Evolutionary conservation across 163 green algal species (phyloP).

Genomic region (Coccomyxa subellipsoidea): DNA sequence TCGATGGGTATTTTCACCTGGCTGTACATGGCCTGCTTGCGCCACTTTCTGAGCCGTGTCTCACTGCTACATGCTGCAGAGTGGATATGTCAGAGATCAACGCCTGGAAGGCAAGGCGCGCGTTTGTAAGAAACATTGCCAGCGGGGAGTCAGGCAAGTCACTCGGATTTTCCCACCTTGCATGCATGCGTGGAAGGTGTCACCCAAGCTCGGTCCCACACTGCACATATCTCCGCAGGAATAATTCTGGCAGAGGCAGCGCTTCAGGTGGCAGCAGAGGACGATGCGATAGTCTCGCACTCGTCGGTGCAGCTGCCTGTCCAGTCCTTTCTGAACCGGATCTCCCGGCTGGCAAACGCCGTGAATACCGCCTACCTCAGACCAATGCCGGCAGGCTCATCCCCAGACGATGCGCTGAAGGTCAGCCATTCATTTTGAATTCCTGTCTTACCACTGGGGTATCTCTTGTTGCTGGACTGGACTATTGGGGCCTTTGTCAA

Average conservation of each 20-base stretch:
- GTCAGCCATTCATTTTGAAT: not conserved
- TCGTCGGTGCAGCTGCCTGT: constrained; percentile 45
- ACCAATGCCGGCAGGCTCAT: not conserved
- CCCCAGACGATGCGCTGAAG: not conserved
- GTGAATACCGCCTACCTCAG: not conserved
- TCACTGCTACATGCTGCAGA: constrained; percentile 20
- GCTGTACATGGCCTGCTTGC: no score
- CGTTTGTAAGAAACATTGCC: constrained; percentile 32
- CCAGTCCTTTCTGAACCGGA: constrained; percentile 28
- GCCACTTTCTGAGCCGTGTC: no score
- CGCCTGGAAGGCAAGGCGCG: constrained; percentile 31
- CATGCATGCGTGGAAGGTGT: no score
- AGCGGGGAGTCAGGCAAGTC: constrained; percentile 16
- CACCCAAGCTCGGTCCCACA: no score
- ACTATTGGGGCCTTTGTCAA: no score
- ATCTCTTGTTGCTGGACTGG: no score
- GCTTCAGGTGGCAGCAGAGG: constrained; percentile 44
- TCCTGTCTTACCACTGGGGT: no score
- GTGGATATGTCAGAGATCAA: constrained; percentile 39
- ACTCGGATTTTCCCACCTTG: not conserved
- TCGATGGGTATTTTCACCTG: no score
- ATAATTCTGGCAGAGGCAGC: constrained; percentile 44
- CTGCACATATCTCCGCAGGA: no score
- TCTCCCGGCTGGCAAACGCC: constrained; percentile 13
- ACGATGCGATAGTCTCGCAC: constrained; percentile 52